Evolutionary conservation across 768 basidiomycete species (phyloP).

Genomic region (Boletus subcaerulescens): DNA sequence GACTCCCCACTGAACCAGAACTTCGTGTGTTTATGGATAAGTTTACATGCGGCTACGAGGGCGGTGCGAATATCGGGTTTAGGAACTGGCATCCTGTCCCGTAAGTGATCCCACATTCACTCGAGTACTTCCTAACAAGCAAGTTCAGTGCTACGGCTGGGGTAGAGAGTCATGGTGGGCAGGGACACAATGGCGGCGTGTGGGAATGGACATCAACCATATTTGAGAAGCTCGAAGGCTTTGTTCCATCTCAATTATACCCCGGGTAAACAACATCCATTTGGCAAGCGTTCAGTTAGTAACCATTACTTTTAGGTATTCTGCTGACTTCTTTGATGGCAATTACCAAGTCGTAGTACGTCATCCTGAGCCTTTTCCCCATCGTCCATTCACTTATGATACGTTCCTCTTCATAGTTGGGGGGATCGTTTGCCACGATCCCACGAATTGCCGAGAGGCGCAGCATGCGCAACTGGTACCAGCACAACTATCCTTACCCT

Average conservation of each 20-base stretch:
- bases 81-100: slow-evolving; percentile 92
- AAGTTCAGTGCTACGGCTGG: slow-evolving; percentile 64
- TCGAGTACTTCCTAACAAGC: neutral
- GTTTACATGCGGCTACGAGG: slow-evolving; percentile 70
- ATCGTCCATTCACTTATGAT: neutral
- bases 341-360: slow-evolving; percentile 85
- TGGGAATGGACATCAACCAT: slow-evolving; percentile 97
- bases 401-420: slow-evolving; percentile 51
- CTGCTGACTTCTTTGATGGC: slow-evolving; percentile 88
- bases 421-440: slow-evolving; percentile 85
- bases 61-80: slow-evolving; percentile 81
- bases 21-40: slow-evolving; percentile 75
- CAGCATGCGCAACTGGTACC: slow-evolving; percentile 87
- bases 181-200: slow-evolving; percentile 88
- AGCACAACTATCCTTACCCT: slow-evolving; percentile 85
- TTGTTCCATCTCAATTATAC: slow-evolving; percentile 70
- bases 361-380: slow-evolving; percentile 13
- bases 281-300: neutral
- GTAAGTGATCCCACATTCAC: slow-evolving; percentile 44
- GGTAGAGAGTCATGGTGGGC: slow-evolving; percentile 44
- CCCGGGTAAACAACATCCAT: slow-evolving; percentile 59
- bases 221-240: slow-evolving; percentile 72
- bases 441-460: slow-evolving; percentile 77
- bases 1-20: slow-evolving; percentile 90
- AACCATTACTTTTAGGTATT: slow-evolving; percentile 48